Conservation (phyloP, 352 stramenopile species). For the Pythium scleroteichum region DNA sequence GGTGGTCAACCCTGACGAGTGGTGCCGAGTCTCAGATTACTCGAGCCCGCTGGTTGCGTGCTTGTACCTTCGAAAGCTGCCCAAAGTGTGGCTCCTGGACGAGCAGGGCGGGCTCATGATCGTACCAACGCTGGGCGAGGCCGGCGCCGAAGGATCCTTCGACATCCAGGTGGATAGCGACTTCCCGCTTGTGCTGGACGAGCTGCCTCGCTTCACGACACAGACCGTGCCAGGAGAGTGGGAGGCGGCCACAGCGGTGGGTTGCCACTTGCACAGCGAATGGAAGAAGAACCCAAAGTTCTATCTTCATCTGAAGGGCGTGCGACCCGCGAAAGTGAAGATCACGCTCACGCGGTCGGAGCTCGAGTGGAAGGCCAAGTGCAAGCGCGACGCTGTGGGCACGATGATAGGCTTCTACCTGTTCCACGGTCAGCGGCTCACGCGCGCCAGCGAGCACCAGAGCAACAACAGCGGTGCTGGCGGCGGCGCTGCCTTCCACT, state of each 20-base stretch:
- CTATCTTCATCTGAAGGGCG: conserved; percentile 69
- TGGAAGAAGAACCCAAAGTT: conserved; percentile 91
- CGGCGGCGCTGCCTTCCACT: conserved; percentile 13
- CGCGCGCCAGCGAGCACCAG: conserved; percentile 30
- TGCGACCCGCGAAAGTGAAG: conserved; percentile 67
- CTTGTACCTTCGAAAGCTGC: conserved; percentile 66
- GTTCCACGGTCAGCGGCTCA: conserved; percentile 53
- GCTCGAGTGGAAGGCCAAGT: conserved; percentile 80
- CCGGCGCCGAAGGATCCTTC: conserved; percentile 68
- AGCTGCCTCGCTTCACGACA: conserved; percentile 57
- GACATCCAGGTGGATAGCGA: conserved; percentile 89
- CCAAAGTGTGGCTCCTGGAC: conserved; percentile 60
- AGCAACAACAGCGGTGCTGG: conserved; percentile 1
- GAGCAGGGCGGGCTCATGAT: conserved; percentile 59
- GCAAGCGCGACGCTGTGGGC: conserved; percentile 80
- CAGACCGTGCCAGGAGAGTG: conserved; percentile 84
- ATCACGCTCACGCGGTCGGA: conserved; percentile 84
- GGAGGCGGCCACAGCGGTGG: conserved; percentile 55
- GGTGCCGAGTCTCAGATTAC: conserved; percentile 69
- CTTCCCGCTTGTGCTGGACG: conserved; percentile 61
- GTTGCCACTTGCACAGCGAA: conserved; percentile 78
- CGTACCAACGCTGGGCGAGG: conserved; percentile 76
- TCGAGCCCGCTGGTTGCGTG: conserved; percentile 49
- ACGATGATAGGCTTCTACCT: conserved; percentile 92
- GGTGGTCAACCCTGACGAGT: conserved; percentile 75